Conservation (phyloP, 768 basidiomycete species). For the Lentinula raphanica region DNA sequence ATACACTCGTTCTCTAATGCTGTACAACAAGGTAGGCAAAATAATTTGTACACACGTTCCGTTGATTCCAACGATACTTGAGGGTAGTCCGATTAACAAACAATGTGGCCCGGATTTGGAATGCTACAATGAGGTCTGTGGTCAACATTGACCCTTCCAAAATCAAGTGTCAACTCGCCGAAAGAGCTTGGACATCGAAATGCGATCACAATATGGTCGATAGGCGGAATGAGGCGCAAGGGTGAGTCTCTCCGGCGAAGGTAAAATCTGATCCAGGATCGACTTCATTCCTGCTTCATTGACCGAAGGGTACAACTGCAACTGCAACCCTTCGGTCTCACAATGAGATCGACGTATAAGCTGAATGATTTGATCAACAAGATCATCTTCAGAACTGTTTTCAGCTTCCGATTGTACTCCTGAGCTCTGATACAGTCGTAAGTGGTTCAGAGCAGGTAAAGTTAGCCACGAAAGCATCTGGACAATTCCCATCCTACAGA, state of each 20-base stretch:
- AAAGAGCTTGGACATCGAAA: not conserved
- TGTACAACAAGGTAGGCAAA: too few species aligned
- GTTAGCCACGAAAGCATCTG: slow-evolving; percentile 2
- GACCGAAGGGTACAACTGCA: not conserved
- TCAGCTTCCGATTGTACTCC: too few species aligned
- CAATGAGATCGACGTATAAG: not conserved
- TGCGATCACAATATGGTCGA: not conserved
- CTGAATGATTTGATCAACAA: not conserved
- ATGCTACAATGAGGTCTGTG: too few species aligned
- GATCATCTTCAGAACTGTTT: not conserved
- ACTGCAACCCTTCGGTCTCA: not conserved
- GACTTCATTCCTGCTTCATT: not conserved
- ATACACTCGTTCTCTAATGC: too few species aligned
- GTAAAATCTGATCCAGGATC: not conserved
- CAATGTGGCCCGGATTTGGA: too few species aligned
- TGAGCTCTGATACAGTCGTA: not conserved
- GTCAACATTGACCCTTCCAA: too few species aligned
- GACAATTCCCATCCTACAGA: not conserved
- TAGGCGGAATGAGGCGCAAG: not conserved
- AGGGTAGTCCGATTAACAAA: too few species aligned
- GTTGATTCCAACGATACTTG: too few species aligned
- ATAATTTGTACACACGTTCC: too few species aligned
- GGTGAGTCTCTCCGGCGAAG: not conserved
- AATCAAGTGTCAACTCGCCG: too few species aligned
- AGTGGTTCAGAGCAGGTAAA: not conserved